Conservation (phyloP, 2,329 filamentous ascomycete genomes). For the Taxawa tesnikishii region DNA sequence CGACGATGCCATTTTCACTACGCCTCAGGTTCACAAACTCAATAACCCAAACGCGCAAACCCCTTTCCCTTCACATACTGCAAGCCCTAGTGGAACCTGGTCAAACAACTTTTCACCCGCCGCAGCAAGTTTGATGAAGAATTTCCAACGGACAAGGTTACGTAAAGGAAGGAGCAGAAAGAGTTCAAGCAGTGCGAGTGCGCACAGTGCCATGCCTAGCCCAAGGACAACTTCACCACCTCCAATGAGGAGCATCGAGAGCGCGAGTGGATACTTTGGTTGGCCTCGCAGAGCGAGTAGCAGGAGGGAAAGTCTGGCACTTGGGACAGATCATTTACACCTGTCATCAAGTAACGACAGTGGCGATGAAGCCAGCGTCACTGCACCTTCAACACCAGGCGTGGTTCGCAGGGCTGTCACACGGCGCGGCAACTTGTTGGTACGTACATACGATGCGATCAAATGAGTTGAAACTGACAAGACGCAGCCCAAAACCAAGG, state of each 20-base stretch:
- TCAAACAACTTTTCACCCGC: slow-evolving; percentile 56
- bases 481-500: slow-evolving; percentile 80
- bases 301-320: slow-evolving; percentile 76
- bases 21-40: slow-evolving; percentile 61
- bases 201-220: slow-evolving; percentile 53
- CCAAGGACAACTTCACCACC: slow-evolving; percentile 70
- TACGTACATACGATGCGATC: slow-evolving; percentile 31
- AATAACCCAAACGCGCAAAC: slow-evolving; percentile 34
- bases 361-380: slow-evolving; percentile 51
- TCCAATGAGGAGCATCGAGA: slow-evolving; percentile 42
- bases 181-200: slow-evolving; percentile 50
- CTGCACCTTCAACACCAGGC: slow-evolving; percentile 44
- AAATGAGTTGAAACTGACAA: slow-evolving; percentile 10
- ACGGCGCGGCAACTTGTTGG: slow-evolving; percentile 75
- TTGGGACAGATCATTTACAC: slow-evolving; percentile 79
- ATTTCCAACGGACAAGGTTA: slow-evolving; percentile 55
- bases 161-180: slow-evolving; percentile 44
- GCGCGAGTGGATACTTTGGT: slow-evolving; percentile 25
- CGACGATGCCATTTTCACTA: slow-evolving; percentile 65
- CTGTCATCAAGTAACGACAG: slow-evolving; percentile 70
- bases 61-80: slow-evolving; percentile 25
- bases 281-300: slow-evolving; percentile 27
- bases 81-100: slow-evolving; percentile 45
- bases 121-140: slow-evolving; percentile 67
- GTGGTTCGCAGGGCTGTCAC: slow-evolving; percentile 78